A percentile compares a stretch with the other conserved stretches of the same genome.
phyloP scores from a whole-genome alignment of 2,329 filamentous ascomycete species.

The Cladosporium sp. region DNA sequence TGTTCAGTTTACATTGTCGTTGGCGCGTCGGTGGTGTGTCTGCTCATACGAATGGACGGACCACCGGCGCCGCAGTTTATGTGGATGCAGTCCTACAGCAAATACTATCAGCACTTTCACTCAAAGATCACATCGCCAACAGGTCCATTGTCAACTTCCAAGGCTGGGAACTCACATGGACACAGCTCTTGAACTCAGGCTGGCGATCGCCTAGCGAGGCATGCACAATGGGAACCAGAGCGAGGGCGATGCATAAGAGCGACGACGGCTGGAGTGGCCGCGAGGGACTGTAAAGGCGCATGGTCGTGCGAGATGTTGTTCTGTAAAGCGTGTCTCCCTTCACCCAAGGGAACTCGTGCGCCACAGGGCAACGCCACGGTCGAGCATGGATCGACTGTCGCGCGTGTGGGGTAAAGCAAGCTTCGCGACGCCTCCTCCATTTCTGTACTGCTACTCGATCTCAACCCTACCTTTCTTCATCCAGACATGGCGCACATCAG shows the following conservation, averaged over 20 bases:
- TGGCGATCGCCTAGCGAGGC: slow-evolving; percentile 61
- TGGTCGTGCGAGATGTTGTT: too few species aligned
- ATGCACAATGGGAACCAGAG: neutral
- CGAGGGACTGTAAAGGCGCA: slow-evolving; percentile 28
- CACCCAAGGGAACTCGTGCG: neutral
- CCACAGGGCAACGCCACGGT: slow-evolving; percentile 2
- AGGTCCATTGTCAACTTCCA: neutral
- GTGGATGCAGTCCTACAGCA: slow-evolving; percentile 68
- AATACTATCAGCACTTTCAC: slow-evolving; percentile 4
- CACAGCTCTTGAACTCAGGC: slow-evolving; percentile 84
- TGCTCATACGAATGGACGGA: slow-evolving; percentile 66
- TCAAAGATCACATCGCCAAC: neutral
- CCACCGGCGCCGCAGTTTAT: slow-evolving; percentile 75
- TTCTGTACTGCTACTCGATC: neutral
- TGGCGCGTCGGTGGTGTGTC: neutral
- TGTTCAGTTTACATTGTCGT: slow-evolving; percentile 26
- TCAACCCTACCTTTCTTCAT: neutral
- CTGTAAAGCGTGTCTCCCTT: too few species aligned
- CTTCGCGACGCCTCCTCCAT: neutral
- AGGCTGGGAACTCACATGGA: slow-evolving; percentile 62
- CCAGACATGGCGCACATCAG: neutral
- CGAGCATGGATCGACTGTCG: neutral
- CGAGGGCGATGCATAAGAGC: slow-evolving; percentile 1
- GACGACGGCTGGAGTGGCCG: slow-evolving; percentile 20
- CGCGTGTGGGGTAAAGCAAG: neutral